Evolutionary conservation across 169 alveolate species (phyloP), one percentile per base, ranked within the genome.

Genomic region (Babesia sp.): DNA sequence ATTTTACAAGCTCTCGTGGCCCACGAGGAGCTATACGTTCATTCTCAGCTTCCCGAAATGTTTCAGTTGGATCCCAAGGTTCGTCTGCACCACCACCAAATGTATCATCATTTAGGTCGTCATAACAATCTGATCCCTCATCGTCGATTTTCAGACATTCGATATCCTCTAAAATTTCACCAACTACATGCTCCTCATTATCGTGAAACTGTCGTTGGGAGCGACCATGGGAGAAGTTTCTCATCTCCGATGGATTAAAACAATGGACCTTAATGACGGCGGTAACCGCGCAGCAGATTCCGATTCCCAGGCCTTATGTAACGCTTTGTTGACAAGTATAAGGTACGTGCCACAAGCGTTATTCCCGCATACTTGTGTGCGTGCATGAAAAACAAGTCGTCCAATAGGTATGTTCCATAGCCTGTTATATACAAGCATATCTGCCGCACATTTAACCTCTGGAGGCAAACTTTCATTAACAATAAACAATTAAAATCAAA

Each of bases 131-230:
- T 11, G 44, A 26, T 8, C 54, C 79, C 1, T 28, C 37, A 26
- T 22, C 85, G 36, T 53, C 84, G 41, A 61, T 26, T 39, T 64
- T 58, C 33, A 81, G 37, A 44, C 89, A 81, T 50, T 81, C 89
- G 24, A 81, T 81, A 53, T 81, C 89, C 66, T 81, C 89, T 45
- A 81, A 28, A 26, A 81, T 81, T 58, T 81, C 89, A 4, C 85
- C 89, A 26, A 81, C 71, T 18, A 63, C 89, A 51, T 71, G 29
- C 16, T 61, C 61, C 20, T 80, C 83, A 31, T 36, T 36, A 20
- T 29, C 20, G 16, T n/a, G 33, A 22, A 48, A 33, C 12, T 33
- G 20, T 63, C 85, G 42, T 20, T 20, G 42, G 41, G 42, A 11
- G 5, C 59, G 54, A 18, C 16, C 51, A 44, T 57, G 31, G 18